Evolutionary conservation across 768 basidiomycete genomes (phyloP), one percentile per base, ranked within the genome.

Genomic region (Tubosaeta brunneosetosa): DNA sequence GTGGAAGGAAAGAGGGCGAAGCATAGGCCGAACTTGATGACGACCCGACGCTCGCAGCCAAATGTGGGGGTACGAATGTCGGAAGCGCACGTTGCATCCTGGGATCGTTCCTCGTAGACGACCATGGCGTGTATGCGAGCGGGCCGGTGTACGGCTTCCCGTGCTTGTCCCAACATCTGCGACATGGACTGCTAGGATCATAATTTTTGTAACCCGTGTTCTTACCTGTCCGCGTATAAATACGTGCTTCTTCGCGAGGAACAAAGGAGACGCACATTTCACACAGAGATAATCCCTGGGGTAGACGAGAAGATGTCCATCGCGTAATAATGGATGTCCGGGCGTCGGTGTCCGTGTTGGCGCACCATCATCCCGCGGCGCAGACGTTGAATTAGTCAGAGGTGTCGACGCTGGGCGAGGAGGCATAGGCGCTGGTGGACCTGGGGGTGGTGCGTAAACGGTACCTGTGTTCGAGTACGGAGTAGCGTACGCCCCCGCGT

Each of bases 121-220:
- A 51, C 63, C 79, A 77, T 11, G 74, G 57, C 47, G 79, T 76
- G 60, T 82, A 84, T 0, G 75, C 72, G 14, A 90, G 68, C 5
- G 85, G 78, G 3, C 85, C 85, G 0, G 73, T 61, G 66, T 83
- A 91, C 0, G 77, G 73, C 57, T 78, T 82, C 1, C 77, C 75
- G 66, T 85, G 84, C 58, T 82, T 84, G 6, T 76, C 70, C 90
- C 89, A 92, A 71, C 91, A 92, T 51, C 78, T 79, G 52, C 75
- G 73, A 62, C 90, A 91, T 6, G 88, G 85, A 51, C 81, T 72
- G 1, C 74, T 63, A 0, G 86, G 86, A 65, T 91, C 86, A 34
- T 71, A 72, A 51, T 77, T 73, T 66, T 88, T 88, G 70, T 84
- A 91, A 3, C 90, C 89, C 1, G 78, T 81, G 65, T 92, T 91